These are phyloP conservation scores for Fusarium torulosum DNA, from an alignment of 2,329 filamentous ascomycete genomes.

Conservation along the genomic window DNA sequence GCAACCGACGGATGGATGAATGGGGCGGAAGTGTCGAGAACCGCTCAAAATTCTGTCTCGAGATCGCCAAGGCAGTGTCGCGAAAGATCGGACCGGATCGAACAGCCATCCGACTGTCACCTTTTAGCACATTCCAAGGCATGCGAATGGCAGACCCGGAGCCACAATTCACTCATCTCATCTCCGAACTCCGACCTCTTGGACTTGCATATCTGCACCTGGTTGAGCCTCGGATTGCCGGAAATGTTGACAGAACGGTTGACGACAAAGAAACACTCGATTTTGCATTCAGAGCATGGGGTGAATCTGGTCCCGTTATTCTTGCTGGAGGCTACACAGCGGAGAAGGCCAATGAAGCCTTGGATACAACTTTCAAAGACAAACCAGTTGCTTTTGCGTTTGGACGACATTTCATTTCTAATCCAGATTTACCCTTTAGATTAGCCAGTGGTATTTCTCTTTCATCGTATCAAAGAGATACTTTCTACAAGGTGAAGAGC, in stretches of 20 bases:
- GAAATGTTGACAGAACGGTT: slow-evolving; percentile 52
- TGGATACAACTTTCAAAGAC: slow-evolving; percentile 46
- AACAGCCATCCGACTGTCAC: slow-evolving; percentile 68
- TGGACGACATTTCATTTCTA: slow-evolving; percentile 49
- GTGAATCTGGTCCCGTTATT: slow-evolving; percentile 45
- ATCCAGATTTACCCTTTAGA: slow-evolving; percentile 41
- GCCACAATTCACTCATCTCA: slow-evolving; percentile 71
- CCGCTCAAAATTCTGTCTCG: slow-evolving; percentile 57
- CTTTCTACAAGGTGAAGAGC: slow-evolving; percentile 46
- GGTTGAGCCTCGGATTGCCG: slow-evolving; percentile 67
- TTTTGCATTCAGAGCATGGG: slow-evolving; percentile 52
- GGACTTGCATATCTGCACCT: slow-evolving; percentile 72
- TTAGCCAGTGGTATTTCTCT: slow-evolving; percentile 39
- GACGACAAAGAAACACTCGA: slow-evolving; percentile 52
- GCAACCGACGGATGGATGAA: slow-evolving; percentile 64
- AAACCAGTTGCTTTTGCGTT: slow-evolving; percentile 50
- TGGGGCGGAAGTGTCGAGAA: slow-evolving; percentile 69
- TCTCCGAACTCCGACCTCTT: slow-evolving; percentile 63
- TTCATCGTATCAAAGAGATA: slow-evolving; percentile 45
- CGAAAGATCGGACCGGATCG: slow-evolving; percentile 62
- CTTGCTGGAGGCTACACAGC: slow-evolving; percentile 52
- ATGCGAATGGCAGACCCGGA: slow-evolving; percentile 71
- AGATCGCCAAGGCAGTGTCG: slow-evolving; percentile 59
- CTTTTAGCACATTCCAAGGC: slow-evolving; percentile 70
- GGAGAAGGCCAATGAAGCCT: slow-evolving; percentile 46